A percentile compares a stretch with the other conserved stretches of the same genome.
These are phyloP conservation scores for Mycena rosella DNA, from an alignment of 768 basidiomycete species.

Conservation along the genomic window DNA sequence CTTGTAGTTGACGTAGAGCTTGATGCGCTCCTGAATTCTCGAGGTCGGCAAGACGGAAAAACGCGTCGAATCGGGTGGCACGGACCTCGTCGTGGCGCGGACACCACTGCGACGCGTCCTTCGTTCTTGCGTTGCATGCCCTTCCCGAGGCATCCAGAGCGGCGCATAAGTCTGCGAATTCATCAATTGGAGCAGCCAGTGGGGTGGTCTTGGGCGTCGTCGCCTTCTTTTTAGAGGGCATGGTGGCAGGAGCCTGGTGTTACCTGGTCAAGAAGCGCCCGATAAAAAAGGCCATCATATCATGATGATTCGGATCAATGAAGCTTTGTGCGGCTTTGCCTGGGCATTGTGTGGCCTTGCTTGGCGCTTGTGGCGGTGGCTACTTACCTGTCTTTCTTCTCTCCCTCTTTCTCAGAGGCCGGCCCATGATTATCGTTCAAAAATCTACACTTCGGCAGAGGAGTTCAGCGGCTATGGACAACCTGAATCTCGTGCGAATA, in stretches of 20 bases:
- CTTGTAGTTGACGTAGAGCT: slow-evolving; percentile 54
- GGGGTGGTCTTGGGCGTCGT: not conserved
- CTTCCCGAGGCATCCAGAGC: slow-evolving; percentile 28
- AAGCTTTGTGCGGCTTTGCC: too few relatives aligned
- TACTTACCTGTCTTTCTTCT: too few relatives aligned
- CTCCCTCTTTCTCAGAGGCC: too few relatives aligned
- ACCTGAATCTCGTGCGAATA: too few relatives aligned
- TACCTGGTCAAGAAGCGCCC: not conserved
- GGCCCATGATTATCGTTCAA: too few relatives aligned
- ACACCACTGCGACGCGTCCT: slow-evolving; percentile 41
- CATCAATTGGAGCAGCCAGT: not conserved
- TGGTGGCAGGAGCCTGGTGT: not conserved
- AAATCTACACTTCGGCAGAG: too few relatives aligned
- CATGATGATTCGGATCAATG: too few relatives aligned
- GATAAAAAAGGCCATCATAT: not conserved
- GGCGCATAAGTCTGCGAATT: slow-evolving; percentile 23
- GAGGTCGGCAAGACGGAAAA: slow-evolving; percentile 11
- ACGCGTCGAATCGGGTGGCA: slow-evolving; percentile 12
- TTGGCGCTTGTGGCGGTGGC: too few relatives aligned
- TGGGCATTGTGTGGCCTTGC: too few relatives aligned
- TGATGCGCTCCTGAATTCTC: slow-evolving; percentile 47
- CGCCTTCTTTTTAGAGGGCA: slow-evolving; percentile 27
- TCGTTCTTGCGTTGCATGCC: slow-evolving; percentile 24
- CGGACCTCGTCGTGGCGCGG: slow-evolving; percentile 46
- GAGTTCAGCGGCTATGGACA: too few relatives aligned